Evolutionary conservation across 768 basidiomycete genomes (phyloP).

Genomic region (Fomitopsis pulvina): DNA sequence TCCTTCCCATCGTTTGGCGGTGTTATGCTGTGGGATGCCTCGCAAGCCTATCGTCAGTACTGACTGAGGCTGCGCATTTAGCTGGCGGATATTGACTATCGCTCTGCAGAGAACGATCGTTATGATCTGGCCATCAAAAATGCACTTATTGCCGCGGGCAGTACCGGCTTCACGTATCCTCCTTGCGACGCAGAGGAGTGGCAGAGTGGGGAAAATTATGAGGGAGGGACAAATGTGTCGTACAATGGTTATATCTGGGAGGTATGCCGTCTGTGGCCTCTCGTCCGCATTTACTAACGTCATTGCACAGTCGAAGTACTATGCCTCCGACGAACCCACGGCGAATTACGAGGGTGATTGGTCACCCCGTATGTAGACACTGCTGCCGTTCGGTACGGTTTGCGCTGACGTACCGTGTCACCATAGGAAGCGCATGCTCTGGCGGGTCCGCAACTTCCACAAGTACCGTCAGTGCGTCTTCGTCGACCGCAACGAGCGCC

Average conservation of each 20-base stretch:
- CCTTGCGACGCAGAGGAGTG: slow-evolving; percentile 52
- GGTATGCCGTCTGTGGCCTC: slow-evolving; percentile 32
- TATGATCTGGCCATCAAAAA: slow-evolving; percentile 59
- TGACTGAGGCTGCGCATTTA: background rate
- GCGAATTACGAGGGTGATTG: slow-evolving; percentile 50
- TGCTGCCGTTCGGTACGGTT: too few species aligned
- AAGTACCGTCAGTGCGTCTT: slow-evolving; percentile 12
- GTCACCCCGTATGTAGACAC: slow-evolving; percentile 46
- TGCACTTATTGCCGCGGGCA: slow-evolving; percentile 50
- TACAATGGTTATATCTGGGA: slow-evolving; percentile 61
- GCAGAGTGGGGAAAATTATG: slow-evolving; percentile 41
- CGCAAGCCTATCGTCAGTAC: slow-evolving; percentile 34
- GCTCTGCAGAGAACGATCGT: slow-evolving; percentile 41
- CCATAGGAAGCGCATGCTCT: slow-evolving; percentile 47
- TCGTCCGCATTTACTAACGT: too few species aligned
- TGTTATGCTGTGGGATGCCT: slow-evolving; percentile 40
- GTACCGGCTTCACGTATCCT: slow-evolving; percentile 64
- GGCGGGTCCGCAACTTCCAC: slow-evolving; percentile 22
- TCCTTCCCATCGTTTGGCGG: slow-evolving; percentile 38
- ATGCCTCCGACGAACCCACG: slow-evolving; percentile 39
- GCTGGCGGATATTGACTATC: background rate
- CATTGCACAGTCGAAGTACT: slow-evolving; percentile 52
- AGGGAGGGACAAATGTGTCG: slow-evolving; percentile 44
- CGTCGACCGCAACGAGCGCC: slow-evolving; percentile 9
- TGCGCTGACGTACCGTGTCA: background rate